These are phyloP conservation scores for Crucibulum laeve DNA, from an alignment of 768 basidiomycete genomes.

Conservation along the genomic window DNA sequence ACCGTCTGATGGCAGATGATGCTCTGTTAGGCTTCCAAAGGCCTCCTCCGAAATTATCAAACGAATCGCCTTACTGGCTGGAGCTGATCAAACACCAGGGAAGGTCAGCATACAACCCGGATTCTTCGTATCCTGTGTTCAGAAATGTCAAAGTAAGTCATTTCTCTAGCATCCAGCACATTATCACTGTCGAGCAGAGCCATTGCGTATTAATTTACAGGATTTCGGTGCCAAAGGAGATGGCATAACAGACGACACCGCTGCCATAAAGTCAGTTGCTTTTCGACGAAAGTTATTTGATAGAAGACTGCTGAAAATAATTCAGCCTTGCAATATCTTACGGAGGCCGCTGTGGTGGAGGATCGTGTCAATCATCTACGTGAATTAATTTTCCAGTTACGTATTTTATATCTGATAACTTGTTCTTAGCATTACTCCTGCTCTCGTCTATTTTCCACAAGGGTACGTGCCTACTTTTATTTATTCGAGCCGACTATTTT, in stretches of 20 bases:
- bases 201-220: slow-evolving; percentile 9
- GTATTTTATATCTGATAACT: neutral
- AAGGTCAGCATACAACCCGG: slow-evolving; percentile 58
- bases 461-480: slow-evolving; percentile 39
- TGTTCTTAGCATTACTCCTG: slow-evolving; percentile 66
- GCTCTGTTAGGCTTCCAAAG: no score
- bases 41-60: no score
- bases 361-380: slow-evolving; percentile 60
- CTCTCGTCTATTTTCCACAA: slow-evolving; percentile 69
- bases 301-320: neutral
- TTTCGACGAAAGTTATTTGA: neutral
- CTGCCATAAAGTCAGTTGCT: slow-evolving; percentile 59
- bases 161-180: no score
- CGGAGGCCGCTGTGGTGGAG: slow-evolving; percentile 57
- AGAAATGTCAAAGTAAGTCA: slow-evolving; percentile 61
- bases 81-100: slow-evolving; percentile 71
- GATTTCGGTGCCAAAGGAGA: slow-evolving; percentile 43
- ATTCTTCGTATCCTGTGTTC: slow-evolving; percentile 62
- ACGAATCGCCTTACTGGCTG: slow-evolving; percentile 75
- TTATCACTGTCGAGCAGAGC: no score
- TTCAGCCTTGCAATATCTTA: slow-evolving; percentile 49
- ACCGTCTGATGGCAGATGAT: no score
- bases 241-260: slow-evolving; percentile 71
- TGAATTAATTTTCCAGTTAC: slow-evolving; percentile 22
- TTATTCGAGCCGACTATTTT: neutral